phyloP scores from a whole-genome alignment of 768 basidiomycete species.

The Russula ochroleuca region DNA sequence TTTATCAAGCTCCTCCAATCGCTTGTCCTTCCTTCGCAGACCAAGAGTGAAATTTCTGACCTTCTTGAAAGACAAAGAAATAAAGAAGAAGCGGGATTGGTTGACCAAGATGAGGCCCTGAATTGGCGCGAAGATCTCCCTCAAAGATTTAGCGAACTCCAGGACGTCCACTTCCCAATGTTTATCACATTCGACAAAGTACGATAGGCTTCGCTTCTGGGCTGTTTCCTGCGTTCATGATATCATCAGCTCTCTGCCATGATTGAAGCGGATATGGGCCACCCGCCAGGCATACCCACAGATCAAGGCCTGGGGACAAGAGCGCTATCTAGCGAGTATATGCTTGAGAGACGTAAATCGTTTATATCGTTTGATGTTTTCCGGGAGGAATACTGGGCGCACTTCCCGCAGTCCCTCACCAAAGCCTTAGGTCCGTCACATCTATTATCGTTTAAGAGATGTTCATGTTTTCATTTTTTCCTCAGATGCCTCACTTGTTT shows the following conservation, averaged over 20 bases:
- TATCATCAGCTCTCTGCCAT: constrained; percentile 43
- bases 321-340: constrained; percentile 18
- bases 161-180: constrained; percentile 61
- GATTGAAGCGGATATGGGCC: constrained; percentile 45
- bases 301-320: background rate
- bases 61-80: constrained; percentile 26
- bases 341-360: constrained; percentile 16
- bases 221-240: background rate
- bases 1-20: constrained; percentile 52
- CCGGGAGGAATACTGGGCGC: constrained; percentile 53
- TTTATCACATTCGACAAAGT: constrained; percentile 67
- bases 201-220: constrained; percentile 20
- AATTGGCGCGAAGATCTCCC: constrained; percentile 48
- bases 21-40: constrained; percentile 37
- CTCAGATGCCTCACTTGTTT: constrained; percentile 59
- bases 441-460: background rate
- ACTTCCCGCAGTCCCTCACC: constrained; percentile 49
- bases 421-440: constrained; percentile 53
- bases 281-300: background rate
- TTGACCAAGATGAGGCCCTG: constrained; percentile 44
- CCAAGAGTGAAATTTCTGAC: constrained; percentile 40
- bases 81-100: constrained; percentile 32
- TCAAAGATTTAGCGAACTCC: constrained; percentile 49
- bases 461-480: constrained; percentile 4
- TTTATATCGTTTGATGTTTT: constrained; percentile 48